Evolutionary conservation across 2,329 filamentous ascomycete genomes (phyloP).

Genomic region (Ophiostoma populinum): DNA sequence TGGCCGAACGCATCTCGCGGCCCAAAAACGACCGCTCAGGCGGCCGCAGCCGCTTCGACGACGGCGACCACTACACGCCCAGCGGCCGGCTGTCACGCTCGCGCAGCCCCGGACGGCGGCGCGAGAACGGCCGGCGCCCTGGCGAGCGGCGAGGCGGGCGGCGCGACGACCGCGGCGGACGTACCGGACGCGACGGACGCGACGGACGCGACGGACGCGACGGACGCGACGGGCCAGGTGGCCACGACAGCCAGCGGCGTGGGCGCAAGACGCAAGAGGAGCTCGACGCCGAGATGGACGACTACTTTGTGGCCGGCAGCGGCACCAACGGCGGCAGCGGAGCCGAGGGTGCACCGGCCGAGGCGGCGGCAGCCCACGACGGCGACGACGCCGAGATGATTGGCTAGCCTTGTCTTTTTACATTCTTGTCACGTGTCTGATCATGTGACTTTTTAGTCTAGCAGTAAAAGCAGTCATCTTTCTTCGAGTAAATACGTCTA

Average conservation of each 20-base stretch:
- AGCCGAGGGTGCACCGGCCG: slow-evolving; percentile 14
- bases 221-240: not conserved
- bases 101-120: slow-evolving; percentile 37
- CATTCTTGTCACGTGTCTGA: not conserved
- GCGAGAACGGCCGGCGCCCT: slow-evolving; percentile 29
- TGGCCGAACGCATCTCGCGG: slow-evolving; percentile 43
- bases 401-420: slow-evolving; percentile 7
- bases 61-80: slow-evolving; percentile 13
- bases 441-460: not conserved
- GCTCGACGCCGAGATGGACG: slow-evolving; percentile 89
- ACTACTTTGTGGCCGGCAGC: slow-evolving; percentile 54
- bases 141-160: slow-evolving; percentile 24
- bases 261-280: slow-evolving; percentile 80
- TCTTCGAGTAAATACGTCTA: not conserved
- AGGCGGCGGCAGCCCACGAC: slow-evolving; percentile 17
- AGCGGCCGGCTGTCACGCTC: slow-evolving; percentile 25
- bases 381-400: slow-evolving; percentile 17
- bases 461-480: no score
- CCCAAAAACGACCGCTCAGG: slow-evolving; percentile 30
- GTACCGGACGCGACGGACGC: slow-evolving; percentile 22
- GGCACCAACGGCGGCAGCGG: slow-evolving; percentile 15
- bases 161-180: slow-evolving; percentile 23
- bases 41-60: slow-evolving; percentile 23
- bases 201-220: slow-evolving; percentile 16
- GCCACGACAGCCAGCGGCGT: slow-evolving; percentile 33